Evolutionary conservation across 2,329 filamentous ascomycete species (phyloP), one percentile per base, ranked within the genome.

Genomic region (Cercospora sesami): DNA sequence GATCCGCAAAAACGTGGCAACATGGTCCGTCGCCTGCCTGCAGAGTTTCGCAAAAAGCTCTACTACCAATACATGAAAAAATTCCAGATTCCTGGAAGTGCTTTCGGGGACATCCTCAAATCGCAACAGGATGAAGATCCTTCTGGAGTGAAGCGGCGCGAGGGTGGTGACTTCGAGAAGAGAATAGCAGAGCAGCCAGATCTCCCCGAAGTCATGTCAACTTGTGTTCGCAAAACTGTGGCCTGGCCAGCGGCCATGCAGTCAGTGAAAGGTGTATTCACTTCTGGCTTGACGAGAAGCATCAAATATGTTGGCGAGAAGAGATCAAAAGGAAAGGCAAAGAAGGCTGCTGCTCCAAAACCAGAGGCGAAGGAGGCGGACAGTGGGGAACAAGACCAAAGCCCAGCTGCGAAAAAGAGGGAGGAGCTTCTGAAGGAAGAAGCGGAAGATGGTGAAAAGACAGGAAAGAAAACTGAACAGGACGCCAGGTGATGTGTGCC

Each of bases 1-100:
- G 92, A 97, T 75, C 92, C 94, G 0, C 82, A 92, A 67, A 93
- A 91, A 76, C 89, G 95, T 66, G 93, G 92, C 18, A 99, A 99
- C 80, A 99, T 99, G 92, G 94, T 99, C 9, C 89, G 95, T 5
- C 90, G 95, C 12, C 83, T 99, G 10, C 95, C 95, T 4, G 90
- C 91, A 74, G 86, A 89, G 5, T 98, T 99, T 85, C 88, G 95
- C 42, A 88, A 91, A 64, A 94, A 93, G 68, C 83, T 99, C 0
- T 99, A 99, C 81, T 97, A 97, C 79, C 89, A 94, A 75, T 99
- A 97, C 79, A 94, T 97, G 79, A 89, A 90, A 78, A 94, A 96
- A 76, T 96, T 94, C 75, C 86, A 87, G 65, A 95, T 99, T 53
- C 93, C 94, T 0, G 89, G 89, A 16, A 86, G 87, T 4, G 93